These are phyloP conservation scores for Anisogramma anomala DNA, from an alignment of 2,329 filamentous ascomycete genomes.

Conservation along the genomic window DNA sequence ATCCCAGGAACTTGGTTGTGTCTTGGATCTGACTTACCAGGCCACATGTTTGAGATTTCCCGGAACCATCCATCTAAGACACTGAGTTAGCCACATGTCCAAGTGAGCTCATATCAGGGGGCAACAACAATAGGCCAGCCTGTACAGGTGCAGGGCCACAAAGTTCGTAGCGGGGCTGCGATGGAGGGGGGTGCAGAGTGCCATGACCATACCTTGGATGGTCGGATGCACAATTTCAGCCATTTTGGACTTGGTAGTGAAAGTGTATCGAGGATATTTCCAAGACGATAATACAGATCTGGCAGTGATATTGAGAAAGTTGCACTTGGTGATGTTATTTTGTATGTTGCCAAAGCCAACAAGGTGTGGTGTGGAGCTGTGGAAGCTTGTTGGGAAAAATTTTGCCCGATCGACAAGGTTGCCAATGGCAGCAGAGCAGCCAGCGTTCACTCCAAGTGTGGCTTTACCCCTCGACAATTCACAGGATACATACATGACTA, in stretches of 20 bases:
- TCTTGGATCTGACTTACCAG: constrained; percentile 36
- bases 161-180: constrained; percentile 11
- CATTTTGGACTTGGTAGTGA: constrained; percentile 22
- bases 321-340: neutral
- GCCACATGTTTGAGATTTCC: constrained; percentile 98
- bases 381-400: neutral
- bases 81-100: constrained; percentile 4
- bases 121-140: neutral
- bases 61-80: constrained; percentile 96
- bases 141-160: neutral
- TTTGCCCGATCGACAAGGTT: neutral
- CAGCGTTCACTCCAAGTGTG: too few relatives aligned
- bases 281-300: neutral
- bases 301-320: neutral
- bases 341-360: neutral
- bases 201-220: constrained; percentile 41
- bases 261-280: neutral
- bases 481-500: too few relatives aligned
- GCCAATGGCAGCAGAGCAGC: neutral
- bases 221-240: constrained; percentile 47
- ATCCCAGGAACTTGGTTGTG: neutral
- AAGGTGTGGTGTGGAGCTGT: neutral
- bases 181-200: constrained; percentile 17
- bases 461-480: too few relatives aligned
- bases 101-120: neutral